These are phyloP conservation scores for Trichoderma oligosporum DNA, from an alignment of 2,329 filamentous ascomycete genomes.

Conservation along the genomic window DNA sequence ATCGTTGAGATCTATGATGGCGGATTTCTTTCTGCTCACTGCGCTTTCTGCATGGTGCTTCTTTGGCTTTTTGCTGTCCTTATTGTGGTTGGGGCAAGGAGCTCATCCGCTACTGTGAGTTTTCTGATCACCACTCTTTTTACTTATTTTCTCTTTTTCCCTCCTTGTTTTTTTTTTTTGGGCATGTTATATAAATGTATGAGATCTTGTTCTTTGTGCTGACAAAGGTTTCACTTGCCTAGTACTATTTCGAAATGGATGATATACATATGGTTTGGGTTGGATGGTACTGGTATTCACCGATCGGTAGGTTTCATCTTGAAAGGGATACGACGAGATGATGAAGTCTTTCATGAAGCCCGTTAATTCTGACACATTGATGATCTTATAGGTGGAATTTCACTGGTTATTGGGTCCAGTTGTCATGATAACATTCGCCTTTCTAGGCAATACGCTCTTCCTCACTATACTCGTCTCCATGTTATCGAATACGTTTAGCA, in stretches of 20 bases:
- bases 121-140: neutral
- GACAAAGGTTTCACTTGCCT: neutral
- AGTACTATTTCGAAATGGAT: conserved; percentile 82
- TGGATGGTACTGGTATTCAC: conserved; percentile 67
- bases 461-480: conserved; percentile 86
- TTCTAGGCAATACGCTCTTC: conserved; percentile 82
- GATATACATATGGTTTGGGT: conserved; percentile 89
- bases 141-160: no score
- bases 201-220: neutral
- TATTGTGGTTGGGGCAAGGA: conserved; percentile 72
- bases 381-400: conserved; percentile 54
- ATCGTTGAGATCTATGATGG: conserved; percentile 78
- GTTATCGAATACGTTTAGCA: conserved; percentile 78
- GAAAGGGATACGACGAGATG: neutral
- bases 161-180: no score
- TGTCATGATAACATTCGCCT: conserved; percentile 79
- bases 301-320: conserved; percentile 42
- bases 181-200: no score
- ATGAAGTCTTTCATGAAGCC: no score
- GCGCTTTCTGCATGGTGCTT: conserved; percentile 79
- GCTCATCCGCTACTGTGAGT: conserved; percentile 54
- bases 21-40: conserved; percentile 75
- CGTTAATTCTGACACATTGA: neutral
- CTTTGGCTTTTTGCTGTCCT: conserved; percentile 72
- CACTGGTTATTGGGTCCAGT: conserved; percentile 75